Evolutionary conservation across 176 grass and related monocot species (phyloP).

Genomic region (Pharus latifolius): DNA sequence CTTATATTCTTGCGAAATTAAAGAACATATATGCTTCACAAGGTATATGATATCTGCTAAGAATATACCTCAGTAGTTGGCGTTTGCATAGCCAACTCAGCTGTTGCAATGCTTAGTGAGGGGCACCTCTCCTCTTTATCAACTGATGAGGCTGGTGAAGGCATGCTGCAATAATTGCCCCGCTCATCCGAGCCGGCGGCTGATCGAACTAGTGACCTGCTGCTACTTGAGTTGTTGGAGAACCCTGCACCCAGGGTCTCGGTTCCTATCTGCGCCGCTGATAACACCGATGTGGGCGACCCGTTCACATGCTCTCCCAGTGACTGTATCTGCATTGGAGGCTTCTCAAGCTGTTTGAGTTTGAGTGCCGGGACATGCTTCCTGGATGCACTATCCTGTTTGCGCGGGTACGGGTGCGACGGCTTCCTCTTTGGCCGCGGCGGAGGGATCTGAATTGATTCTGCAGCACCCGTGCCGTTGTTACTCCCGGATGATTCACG

Average conservation of each 20-base stretch:
- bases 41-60: neutral
- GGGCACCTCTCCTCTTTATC: constrained; percentile 21
- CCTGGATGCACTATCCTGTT: constrained; percentile 21
- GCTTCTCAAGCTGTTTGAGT: constrained; percentile 42
- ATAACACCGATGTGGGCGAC: constrained; percentile 75
- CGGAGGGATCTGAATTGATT: constrained; percentile 72
- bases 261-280: neutral
- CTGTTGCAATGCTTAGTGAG: neutral
- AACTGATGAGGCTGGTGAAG: constrained; percentile 30
- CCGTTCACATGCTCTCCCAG: constrained; percentile 36
- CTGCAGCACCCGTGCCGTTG: neutral
- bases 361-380: constrained; percentile 30
- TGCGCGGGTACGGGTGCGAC: constrained; percentile 69
- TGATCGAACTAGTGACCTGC: constrained; percentile 29
- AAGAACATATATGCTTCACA: neutral
- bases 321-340: constrained; percentile 16
- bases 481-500: constrained; percentile 38
- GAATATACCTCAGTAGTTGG: constrained; percentile 24
- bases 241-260: constrained; percentile 4
- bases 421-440: constrained; percentile 94
- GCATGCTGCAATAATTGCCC: constrained; percentile 13
- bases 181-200: constrained; percentile 23
- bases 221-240: constrained; percentile 8
- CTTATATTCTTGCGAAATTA: neutral
- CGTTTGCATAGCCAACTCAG: neutral